A percentile compares a stretch with the other conserved stretches of the same genome.
These are phyloP conservation scores for Pyricularia sp. DNA, from an alignment of 2,329 filamentous ascomycete genomes.

Conservation along the genomic window DNA sequence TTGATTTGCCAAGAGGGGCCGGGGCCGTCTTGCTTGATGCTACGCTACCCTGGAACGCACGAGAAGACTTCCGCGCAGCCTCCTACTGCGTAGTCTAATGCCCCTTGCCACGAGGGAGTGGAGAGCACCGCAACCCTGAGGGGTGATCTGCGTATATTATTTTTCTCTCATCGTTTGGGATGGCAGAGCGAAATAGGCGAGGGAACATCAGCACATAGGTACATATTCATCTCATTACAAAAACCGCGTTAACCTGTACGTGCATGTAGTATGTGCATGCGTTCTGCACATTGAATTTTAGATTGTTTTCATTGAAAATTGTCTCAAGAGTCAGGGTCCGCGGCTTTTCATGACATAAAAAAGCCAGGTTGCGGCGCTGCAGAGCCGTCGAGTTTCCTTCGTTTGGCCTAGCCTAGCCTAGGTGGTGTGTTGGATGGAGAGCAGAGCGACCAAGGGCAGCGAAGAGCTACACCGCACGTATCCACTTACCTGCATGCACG, in stretches of 20 bases:
- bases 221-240: neutral
- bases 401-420: neutral
- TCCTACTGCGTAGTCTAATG: neutral
- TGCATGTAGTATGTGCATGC: neutral
- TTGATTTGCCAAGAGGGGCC: neutral
- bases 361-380: neutral
- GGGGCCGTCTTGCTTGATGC: neutral
- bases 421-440: neutral
- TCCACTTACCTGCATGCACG: neutral
- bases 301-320: neutral
- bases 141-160: neutral
- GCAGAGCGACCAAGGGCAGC: neutral
- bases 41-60: conserved; percentile 2
- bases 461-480: neutral
- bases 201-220: neutral
- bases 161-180: neutral
- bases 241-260: neutral
- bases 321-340: neutral
- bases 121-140: neutral
- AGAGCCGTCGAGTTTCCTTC: neutral
- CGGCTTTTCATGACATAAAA: neutral
- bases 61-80: conserved; percentile 2
- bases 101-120: neutral
- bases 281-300: neutral
- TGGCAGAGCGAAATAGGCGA: neutral